phyloP scores from a whole-genome alignment of 805 yeast genomes.

The Saccharomycopsis oosterbeekiorum region DNA sequence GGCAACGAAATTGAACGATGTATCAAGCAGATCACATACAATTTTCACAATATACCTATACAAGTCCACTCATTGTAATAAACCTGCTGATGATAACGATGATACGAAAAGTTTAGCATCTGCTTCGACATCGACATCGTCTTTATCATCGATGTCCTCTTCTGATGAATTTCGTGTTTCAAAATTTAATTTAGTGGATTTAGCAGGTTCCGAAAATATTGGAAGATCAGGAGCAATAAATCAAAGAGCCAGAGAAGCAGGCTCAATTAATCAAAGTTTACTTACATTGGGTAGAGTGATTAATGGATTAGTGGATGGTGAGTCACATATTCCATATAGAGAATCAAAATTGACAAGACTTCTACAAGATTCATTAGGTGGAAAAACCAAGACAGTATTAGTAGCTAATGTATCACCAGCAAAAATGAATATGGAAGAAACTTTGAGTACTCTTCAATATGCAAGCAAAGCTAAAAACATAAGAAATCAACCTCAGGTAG shows the following conservation, averaged over 20 bases:
- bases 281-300: conserved; percentile 85
- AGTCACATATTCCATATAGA: conserved; percentile 72
- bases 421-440: conserved; percentile 64
- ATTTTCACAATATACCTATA: conserved; percentile 57
- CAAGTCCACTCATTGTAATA: conserved; percentile 26
- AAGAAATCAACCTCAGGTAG: conserved; percentile 59
- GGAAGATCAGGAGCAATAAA: conserved; percentile 78
- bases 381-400: conserved; percentile 75
- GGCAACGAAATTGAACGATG: conserved; percentile 62
- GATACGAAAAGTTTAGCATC: not conserved
- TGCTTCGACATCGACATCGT: not conserved
- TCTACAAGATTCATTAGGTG: conserved; percentile 77
- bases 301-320: conserved; percentile 53
- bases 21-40: conserved; percentile 69
- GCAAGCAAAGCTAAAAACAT: conserved; percentile 82
- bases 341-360: conserved; percentile 71
- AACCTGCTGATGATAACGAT: conserved; percentile 1
- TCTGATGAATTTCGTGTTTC: conserved; percentile 36
- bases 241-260: conserved; percentile 87
- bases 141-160: not conserved
- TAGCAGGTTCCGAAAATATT: conserved; percentile 93
- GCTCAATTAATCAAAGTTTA: conserved; percentile 81
- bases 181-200: conserved; percentile 77
- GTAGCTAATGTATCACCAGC: conserved; percentile 88
- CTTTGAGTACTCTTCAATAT: conserved; percentile 76